A percentile compares a stretch with the other conserved stretches of the same genome.
These are phyloP conservation scores for Pyrenochaeta sp. DNA, from an alignment of 2,329 filamentous ascomycete species.

Conservation along the genomic window DNA sequence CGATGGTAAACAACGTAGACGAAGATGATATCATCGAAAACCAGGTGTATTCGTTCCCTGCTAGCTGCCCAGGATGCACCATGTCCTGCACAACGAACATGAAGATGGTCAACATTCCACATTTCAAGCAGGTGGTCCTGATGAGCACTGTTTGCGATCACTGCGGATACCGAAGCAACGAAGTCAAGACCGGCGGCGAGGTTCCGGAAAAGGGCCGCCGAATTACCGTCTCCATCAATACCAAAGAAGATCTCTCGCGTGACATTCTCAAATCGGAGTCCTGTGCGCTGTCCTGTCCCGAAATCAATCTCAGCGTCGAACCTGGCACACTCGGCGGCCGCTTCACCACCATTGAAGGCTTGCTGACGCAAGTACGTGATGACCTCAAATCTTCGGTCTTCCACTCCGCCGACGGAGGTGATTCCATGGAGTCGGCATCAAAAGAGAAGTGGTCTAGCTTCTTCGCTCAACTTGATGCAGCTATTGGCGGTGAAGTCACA, in stretches of 20 bases:
- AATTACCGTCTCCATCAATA: constrained; percentile 79
- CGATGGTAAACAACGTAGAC: constrained; percentile 55
- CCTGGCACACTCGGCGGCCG: constrained; percentile 93
- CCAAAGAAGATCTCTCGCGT: constrained; percentile 77
- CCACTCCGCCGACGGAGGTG: constrained; percentile 77
- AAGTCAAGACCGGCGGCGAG: constrained; percentile 96
- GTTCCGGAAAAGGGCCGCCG: constrained; percentile 86
- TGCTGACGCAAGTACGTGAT: constrained; percentile 89
- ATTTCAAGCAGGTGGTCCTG: constrained; percentile 96
- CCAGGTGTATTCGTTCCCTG: constrained; percentile 91
- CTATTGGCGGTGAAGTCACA: constrained; percentile 79
- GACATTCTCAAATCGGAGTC: constrained; percentile 98
- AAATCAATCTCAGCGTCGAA: constrained; percentile 86
- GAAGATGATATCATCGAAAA: constrained; percentile 85
- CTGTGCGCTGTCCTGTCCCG: constrained; percentile 84
- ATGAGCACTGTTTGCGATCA: constrained; percentile 93
- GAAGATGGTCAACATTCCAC: constrained; percentile 98
- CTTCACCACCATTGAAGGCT: constrained; percentile 95
- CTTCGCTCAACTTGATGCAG: constrained; percentile 77
- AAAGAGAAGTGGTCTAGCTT: constrained; percentile 81
- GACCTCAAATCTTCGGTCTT: constrained; percentile 91
- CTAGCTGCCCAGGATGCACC: constrained; percentile 89
- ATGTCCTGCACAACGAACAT: constrained; percentile 90
- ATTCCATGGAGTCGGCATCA: constrained; percentile 74
- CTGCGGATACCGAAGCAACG: constrained; percentile 94